Base-by-base conservation (phyloP, 192 early-diverging fungal species). In the Backusella tuberculispora region DNA sequence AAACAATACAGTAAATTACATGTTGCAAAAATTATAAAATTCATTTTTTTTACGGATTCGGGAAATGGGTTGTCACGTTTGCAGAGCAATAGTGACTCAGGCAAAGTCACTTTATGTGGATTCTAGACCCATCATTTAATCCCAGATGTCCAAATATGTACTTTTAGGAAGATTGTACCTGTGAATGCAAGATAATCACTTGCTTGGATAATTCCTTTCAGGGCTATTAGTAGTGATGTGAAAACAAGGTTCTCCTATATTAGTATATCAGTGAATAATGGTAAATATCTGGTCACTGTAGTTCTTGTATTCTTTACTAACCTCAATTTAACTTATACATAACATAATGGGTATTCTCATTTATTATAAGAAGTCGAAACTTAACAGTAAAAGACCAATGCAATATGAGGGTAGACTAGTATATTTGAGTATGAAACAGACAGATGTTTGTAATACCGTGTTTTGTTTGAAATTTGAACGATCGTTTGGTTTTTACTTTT, bases 141-240 rank as follows among this genome's bases (percentile, higher is more conserved):
- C 19, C 12, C 53, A 60, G 53, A 24, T 24, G 21, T 26, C 21
- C 53, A 29, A 12, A 4, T 10, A 12, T 13, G 9, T 53, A 3
- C 19, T 53, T 53, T 48, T 53, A 2, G 50, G n/a, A 60, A 60
- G 21, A 19, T 26, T 60, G 53, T 60, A 60, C 53, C 9, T 60
- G 53, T 60, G 53, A 60, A 60, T 60, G 6, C 53, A 24, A 60
- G 53, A 60, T 26, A 60, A 60, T 60, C 53, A 60, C 53, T 26
- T 60, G 53, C 21, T 60, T 60, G 3, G 53, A 60, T 60, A 24
- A 60, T n/a, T 60, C 21, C 4, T 8, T 26, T 12, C 21, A 60
- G 12, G 21, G 8, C 10, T 12, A 60, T 26, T 60, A 19, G 50
- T n/a, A 60, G 50, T 9, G 50, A 19, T 53, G n/a, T 8, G 19